Base-by-base conservation (phyloP, 805 yeast species). In the Wickerhamiella shivajii region DNA sequence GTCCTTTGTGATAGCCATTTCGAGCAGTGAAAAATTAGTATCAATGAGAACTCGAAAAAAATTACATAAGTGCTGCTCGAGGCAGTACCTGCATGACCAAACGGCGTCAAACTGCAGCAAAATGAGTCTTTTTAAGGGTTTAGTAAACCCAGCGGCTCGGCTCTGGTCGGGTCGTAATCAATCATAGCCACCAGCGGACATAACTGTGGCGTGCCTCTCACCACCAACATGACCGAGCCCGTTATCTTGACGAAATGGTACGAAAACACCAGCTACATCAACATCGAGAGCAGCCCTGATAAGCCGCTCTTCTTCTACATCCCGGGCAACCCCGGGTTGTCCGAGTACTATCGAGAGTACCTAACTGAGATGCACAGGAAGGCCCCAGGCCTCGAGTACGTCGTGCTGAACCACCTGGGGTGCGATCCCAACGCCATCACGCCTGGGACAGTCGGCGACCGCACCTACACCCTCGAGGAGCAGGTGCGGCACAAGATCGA, bases 241-340 rank as follows among this genome's bases (percentile, higher is more conserved):
- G n/a, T n/a, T n/a, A n/a, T n/a, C n/a, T n/a, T n/a, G n/a, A n/a
- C n/a, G n/a, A n/a, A n/a, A n/a, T n/a, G n/a, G n/a, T n/a, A n/a
- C n/a, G n/a, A 11, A 5, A 9, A 18, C 5, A 10, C 37, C 24
- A 13, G 25, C 14, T 34, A 34, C 19, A 13, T 34, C 22, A n/a
- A 19, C 18, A 21, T 28, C 9, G 15, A 18, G 10, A 33, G 37
- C 8, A 29, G 29, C 4, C 8, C 20, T 3, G 18, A 27, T 14
- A 37, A 36, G 9, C 66, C 61, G 8, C 43, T 77, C 19, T 50
- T 77, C 28, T 62, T 71, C 4, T 62, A 77, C 41, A 61, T 78
- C 5, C 87, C 90, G 0, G 90, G 90, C 0, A 78, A 78, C 43
- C 90, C 90, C 0, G 90, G 87, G 0, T 52, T 78, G 18, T 61